Base-by-base conservation (phyloP, 139 green algal genomes). In the Chloropicon primus region DNA sequence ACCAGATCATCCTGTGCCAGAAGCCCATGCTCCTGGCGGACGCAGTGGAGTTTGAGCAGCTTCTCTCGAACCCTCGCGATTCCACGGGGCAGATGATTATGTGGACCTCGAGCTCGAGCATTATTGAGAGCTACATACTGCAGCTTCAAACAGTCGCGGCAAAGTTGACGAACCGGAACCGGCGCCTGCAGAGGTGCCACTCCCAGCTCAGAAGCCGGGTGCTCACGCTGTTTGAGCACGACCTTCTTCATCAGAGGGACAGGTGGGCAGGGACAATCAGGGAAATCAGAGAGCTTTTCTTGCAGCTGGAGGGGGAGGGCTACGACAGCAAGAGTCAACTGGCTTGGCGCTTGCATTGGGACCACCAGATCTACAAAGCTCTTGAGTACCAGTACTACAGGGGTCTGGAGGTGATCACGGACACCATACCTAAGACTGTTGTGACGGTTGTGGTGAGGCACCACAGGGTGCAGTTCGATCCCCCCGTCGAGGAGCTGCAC, bases 11-110 rank as follows among this genome's bases (percentile, higher is more conserved):
- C 21, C 79, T 82, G 0, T 93, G 86, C 79, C 91, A 94, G 85
- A 94, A 96, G 87, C 87, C 87, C 1, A 89, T 94, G 88, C 86
- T 96, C 85, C 85, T 94, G 21, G 81, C 87, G 28, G 87, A 92
- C 71, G 90, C 90, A 3, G 25, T 88, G 54, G 79, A 90, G 10
- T 94, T 95, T 77, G 90, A 95, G 77, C 21, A 24, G 62, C 41
- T 62, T 28, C 76, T 95, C 22, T 89, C 85, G 73, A 91, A 88
- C 76, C 89, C 90, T 21, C 87, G 83, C 53, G 90, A 94, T 54
- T 82, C 76, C 2, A 80, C 88, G 78, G 89, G 90, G 62, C 85
- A 87, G 54, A 82, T 90, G 27, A 90, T 96, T 80, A 94, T 89
- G 0, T 96, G 91, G 91, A 80, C 81, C 75, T 62, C 41, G 17